These are phyloP conservation scores for Diddensiella caesifluorescens DNA, from an alignment of 805 yeast species.

Conservation along the genomic window DNA sequence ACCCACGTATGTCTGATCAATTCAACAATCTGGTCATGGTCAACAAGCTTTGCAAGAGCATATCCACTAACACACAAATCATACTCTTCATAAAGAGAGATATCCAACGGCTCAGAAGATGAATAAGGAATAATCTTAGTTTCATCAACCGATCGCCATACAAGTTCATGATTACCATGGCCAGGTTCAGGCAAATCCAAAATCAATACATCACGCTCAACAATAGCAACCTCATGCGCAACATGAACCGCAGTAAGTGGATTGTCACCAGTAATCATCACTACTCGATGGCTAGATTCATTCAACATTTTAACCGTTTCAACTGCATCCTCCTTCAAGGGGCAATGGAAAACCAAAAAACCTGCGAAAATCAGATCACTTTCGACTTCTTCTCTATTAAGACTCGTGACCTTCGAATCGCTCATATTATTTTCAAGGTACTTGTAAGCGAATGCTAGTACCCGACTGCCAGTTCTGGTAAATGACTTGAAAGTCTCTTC, in stretches of 20 bases:
- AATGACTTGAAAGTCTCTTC: slow-evolving; percentile 83
- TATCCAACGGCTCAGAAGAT: slow-evolving; percentile 52
- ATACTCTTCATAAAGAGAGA: slow-evolving; percentile 52
- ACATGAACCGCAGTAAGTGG: slow-evolving; percentile 98
- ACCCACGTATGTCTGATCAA: slow-evolving; percentile 91
- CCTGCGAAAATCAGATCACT: slow-evolving; percentile 75
- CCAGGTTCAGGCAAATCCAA: slow-evolving; percentile 78
- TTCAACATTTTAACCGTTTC: slow-evolving; percentile 87
- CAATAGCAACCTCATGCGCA: slow-evolving; percentile 86
- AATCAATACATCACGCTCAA: slow-evolving; percentile 76
- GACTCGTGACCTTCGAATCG: slow-evolving; percentile 47
- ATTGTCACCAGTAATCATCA: slow-evolving; percentile 98
- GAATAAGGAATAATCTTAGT: slow-evolving; percentile 62
- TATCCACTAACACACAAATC: slow-evolving; percentile 93
- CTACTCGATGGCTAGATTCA: slow-evolving; percentile 90
- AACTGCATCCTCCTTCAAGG: slow-evolving; percentile 88
- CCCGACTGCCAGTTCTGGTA: slow-evolving; percentile 95
- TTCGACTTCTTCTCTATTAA: slow-evolving; percentile 76
- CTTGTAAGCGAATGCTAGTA: slow-evolving; percentile 89
- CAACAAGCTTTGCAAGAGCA: slow-evolving; percentile 64
- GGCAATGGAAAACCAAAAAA: slow-evolving; percentile 94
- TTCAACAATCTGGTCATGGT: slow-evolving; percentile 63
- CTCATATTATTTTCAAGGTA: slow-evolving; percentile 48
- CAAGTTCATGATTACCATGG: slow-evolving; percentile 49
- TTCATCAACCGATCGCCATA: slow-evolving; percentile 84